Evolutionary conservation across 768 basidiomycete species (phyloP).

Genomic region (Rossbeevera mucosa): DNA sequence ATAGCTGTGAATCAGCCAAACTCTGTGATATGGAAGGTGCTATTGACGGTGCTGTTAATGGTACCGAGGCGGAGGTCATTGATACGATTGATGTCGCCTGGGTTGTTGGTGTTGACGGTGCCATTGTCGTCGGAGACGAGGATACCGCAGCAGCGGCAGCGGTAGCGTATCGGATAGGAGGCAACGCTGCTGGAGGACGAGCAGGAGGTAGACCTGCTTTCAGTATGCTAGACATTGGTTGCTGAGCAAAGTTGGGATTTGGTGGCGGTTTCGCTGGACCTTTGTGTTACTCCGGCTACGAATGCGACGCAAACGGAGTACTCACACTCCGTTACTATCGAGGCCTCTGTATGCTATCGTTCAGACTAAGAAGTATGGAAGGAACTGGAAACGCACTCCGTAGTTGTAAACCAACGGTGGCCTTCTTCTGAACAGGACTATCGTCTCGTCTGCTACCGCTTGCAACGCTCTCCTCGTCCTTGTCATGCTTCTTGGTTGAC

Average conservation of each 20-base stretch:
- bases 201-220: conserved; percentile 65
- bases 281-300: conserved; percentile 4
- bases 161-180: conserved; percentile 88
- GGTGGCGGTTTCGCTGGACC: conserved; percentile 60
- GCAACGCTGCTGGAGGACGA: conserved; percentile 50
- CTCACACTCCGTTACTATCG: conserved; percentile 59
- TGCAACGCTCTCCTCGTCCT: conserved; percentile 70
- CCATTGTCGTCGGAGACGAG: conserved; percentile 20
- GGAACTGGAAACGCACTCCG: conserved; percentile 56
- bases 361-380: conserved; percentile 12
- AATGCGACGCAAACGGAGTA: conserved; percentile 1
- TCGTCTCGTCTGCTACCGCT: conserved; percentile 68
- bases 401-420: conserved; percentile 53
- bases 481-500: conserved; percentile 64
- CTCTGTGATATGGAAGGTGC: conserved; percentile 31
- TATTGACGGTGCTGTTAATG: conserved; percentile 38
- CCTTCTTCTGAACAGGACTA: conserved; percentile 79
- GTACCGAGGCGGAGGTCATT: conserved; percentile 34
- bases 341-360: conserved; percentile 48
- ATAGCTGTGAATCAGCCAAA: conserved; percentile 33
- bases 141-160: conserved; percentile 61
- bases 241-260: conserved; percentile 75
- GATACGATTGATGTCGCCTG: conserved; percentile 33
- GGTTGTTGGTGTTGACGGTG: conserved; percentile 32
- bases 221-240: conserved; percentile 71